Evolutionary conservation across 352 stramenopile species (phyloP).

Genomic region (Globisporangium cederbergense): DNA sequence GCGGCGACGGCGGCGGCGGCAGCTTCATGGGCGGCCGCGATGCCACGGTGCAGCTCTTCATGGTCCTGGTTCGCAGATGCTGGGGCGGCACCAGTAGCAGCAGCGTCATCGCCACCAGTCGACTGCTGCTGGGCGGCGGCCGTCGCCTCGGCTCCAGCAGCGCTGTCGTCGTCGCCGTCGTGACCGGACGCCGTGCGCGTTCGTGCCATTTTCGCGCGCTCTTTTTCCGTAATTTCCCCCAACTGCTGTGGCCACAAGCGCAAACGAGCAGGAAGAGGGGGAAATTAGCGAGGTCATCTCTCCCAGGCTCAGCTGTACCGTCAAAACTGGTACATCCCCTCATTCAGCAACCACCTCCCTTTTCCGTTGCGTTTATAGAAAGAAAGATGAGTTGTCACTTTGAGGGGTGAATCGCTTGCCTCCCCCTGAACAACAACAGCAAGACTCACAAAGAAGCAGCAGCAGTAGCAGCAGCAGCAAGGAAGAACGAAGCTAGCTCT

Average conservation of each 20-base stretch:
- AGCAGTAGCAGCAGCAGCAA: not conserved
- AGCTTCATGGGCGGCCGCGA: slow-evolving; percentile 9
- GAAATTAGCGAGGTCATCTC: not conserved
- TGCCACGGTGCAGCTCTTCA: slow-evolving; percentile 6
- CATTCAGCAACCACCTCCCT: not conserved
- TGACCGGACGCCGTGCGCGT: not conserved
- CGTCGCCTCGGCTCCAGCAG: not conserved
- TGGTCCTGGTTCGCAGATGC: not conserved
- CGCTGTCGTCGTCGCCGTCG: slow-evolving; percentile 3
- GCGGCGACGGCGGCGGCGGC: slow-evolving; percentile 9
- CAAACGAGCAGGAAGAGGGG: not conserved
- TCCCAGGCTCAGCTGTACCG: not conserved
- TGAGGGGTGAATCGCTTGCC: not conserved
- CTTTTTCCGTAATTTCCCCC: slow-evolving; percentile 18
- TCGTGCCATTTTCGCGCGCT: slow-evolving; percentile 9
- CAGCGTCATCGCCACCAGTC: not conserved
- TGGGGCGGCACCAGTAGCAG: not conserved
- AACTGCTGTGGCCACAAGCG: slow-evolving; percentile 14
- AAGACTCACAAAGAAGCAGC: slow-evolving; percentile 4
- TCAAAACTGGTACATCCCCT: not conserved
- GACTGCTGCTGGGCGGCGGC: not conserved
- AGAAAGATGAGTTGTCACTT: not conserved
- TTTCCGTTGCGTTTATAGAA: not conserved
- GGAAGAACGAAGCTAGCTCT: slow-evolving; percentile 5
- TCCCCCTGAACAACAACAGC: not conserved